phyloP scores from a whole-genome alignment of 2,329 filamentous ascomycete species.

The Colletotrichum salicis region DNA sequence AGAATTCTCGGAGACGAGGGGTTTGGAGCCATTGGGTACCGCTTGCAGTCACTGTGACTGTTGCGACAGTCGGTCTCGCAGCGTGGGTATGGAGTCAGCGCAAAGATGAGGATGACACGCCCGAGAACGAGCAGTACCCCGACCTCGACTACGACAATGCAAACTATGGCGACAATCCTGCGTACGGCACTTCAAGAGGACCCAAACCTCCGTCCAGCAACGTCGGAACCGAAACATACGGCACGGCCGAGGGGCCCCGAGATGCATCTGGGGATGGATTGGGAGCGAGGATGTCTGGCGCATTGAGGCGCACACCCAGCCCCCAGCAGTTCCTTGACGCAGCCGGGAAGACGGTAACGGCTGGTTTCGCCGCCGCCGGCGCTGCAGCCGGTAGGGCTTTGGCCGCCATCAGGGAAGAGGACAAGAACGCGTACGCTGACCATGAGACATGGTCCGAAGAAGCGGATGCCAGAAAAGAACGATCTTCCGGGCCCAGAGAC shows the following conservation, averaged over 20 bases:
- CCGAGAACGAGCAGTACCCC: conserved; percentile 66
- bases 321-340: conserved; percentile 89
- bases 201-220: conserved; percentile 51
- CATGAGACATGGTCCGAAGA: conserved; percentile 95
- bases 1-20: conserved; percentile 65
- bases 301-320: conserved; percentile 82
- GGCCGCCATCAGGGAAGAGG: conserved; percentile 85
- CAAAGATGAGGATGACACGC: conserved; percentile 76
- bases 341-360: conserved; percentile 82
- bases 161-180: conserved; percentile 64
- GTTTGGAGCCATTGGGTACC: conserved; percentile 89
- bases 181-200: conserved; percentile 54
- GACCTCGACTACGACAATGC: conserved; percentile 59
- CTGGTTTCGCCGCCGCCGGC: conserved; percentile 84
- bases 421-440: conserved; percentile 82
- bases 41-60: conserved; percentile 84
- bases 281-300: conserved; percentile 82
- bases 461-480: conserved; percentile 73
- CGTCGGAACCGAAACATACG: conserved; percentile 55
- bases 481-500: conserved; percentile 47
- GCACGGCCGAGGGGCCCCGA: conserved; percentile 48
- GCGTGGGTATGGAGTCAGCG: conserved; percentile 96
- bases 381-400: conserved; percentile 85
- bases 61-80: conserved; percentile 85
- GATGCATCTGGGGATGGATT: conserved; percentile 63